Base-by-base conservation (phyloP, 2,329 filamentous ascomycete genomes). In the Byssochlamys sp. region DNA sequence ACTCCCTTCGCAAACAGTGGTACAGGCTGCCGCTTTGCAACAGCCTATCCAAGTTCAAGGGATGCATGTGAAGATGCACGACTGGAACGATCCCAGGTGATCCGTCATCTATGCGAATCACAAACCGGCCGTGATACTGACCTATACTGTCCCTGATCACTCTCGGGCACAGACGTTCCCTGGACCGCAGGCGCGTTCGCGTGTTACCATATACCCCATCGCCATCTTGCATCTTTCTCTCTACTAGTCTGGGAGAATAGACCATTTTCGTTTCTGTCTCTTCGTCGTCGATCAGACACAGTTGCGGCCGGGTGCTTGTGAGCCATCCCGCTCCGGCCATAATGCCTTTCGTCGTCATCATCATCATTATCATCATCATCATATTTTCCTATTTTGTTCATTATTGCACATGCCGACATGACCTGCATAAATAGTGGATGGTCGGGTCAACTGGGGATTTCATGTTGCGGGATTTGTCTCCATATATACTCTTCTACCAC, bases 11-110 rank as follows among this genome's bases (percentile, higher is more conserved):
- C 72, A 66, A 19, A 67, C 69, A 4, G 62, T 70, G 12, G 65
- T 75, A 25, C 71, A 74, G 54, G 64, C 68, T 11, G 70, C 67
- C 12, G 59, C 66, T 24, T 58, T 73, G 51, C 71, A 71, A 56
- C 70, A 72, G 54, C 66, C 71, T 12, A 66, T 69, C 39, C 63
- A 69, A 55, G 59, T 57, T 25, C 62, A 68, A 3, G 62, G 65
- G 28, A 63, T 63, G 61, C 69, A 69, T 57, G 68, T 73, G 35
- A 74, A 74, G 59, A 68, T 73, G 64, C 69, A 74, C 51, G 70
- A 73, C 55, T 70, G 71, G 67, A 65, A 57, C 45, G 71, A 73
- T 33, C 54, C 54, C 54, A 64, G 71, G 56, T 73, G 65, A 65
- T 57, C 50, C 24, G 53, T 26, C 4, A 27, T 25, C 11, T 24